Percentiles rank a stretch among this genome's conserved stretches.
These are phyloP conservation scores for Cucumis hystrix DNA, from an alignment of 306 rosid species.

Conservation along the genomic window DNA sequence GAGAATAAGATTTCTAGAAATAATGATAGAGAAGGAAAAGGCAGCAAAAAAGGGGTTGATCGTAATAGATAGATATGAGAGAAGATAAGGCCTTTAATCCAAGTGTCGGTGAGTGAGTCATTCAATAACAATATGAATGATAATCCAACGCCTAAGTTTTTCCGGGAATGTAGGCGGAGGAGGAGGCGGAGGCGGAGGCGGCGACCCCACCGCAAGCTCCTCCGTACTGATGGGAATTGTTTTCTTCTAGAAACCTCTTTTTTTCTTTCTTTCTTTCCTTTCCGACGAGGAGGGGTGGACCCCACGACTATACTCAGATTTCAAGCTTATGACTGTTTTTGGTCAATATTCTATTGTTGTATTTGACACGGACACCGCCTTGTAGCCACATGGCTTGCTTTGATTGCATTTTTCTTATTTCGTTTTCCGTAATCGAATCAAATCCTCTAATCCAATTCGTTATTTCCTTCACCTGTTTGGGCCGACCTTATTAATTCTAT, in stretches of 20 bases:
- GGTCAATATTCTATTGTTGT: no score
- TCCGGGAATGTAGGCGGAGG: neutral
- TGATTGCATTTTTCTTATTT: no score
- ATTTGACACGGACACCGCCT: no score
- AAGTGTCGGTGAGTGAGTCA: neutral
- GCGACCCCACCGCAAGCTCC: neutral
- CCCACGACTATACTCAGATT: neutral
- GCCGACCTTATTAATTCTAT: no score
- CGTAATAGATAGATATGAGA: neutral
- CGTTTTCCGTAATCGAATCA: no score
- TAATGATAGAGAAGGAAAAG: no score
- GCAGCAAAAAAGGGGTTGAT: neutral
- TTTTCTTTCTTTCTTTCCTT: no score
- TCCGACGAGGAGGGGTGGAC: neutral
- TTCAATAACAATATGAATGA: neutral
- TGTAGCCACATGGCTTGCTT: no score
- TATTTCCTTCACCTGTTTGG: no score
- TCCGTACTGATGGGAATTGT: neutral
- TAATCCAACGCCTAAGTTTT: neutral
- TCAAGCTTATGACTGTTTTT: no score
- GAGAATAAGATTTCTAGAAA: no score
- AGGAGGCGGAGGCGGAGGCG: neutral
- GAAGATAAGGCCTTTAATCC: neutral
- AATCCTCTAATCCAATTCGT: no score
- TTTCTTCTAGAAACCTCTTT: neutral